A percentile compares a stretch with the other conserved stretches of the same genome.
These are phyloP conservation scores for Immersiella caudata DNA, from an alignment of 495 filamentous ascomycete species.

Conservation along the genomic window DNA sequence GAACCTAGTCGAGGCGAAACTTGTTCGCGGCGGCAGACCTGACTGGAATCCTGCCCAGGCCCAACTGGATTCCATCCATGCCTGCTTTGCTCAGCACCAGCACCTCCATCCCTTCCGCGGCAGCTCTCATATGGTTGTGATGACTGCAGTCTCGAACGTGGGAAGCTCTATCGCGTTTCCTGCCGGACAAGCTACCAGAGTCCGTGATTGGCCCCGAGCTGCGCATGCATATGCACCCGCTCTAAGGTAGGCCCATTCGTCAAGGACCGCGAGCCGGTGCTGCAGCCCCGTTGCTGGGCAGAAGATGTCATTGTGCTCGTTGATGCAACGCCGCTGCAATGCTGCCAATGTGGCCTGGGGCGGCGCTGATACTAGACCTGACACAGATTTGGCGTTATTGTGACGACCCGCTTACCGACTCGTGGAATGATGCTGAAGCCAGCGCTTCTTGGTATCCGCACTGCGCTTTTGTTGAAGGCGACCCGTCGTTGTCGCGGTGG, in stretches of 20 bases:
- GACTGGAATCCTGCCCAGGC: slow-evolving; percentile 3
- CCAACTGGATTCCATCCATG: background rate
- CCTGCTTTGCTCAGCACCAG: slow-evolving; percentile 1
- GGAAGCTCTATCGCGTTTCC: background rate
- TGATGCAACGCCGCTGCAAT: slow-evolving; percentile 1
- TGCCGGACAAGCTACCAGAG: slow-evolving; percentile 2
- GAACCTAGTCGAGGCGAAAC: background rate
- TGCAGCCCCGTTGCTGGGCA: slow-evolving; percentile 16
- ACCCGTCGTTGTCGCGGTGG: background rate
- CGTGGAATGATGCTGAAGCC: background rate
- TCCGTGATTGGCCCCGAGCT: slow-evolving; percentile 15
- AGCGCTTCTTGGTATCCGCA: no score
- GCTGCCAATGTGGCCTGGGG: background rate
- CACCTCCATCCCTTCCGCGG: background rate
- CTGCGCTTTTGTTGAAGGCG: background rate
- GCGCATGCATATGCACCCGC: slow-evolving; percentile 22
- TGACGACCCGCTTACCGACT: background rate
- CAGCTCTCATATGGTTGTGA: slow-evolving; percentile 8
- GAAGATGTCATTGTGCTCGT: slow-evolving; percentile 20
- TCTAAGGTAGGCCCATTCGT: background rate
- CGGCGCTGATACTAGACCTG: background rate
- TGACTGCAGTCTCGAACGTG: slow-evolving; percentile 19
- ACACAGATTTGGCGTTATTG: background rate
- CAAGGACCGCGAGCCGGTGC: slow-evolving; percentile 9
- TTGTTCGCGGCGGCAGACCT: background rate